Evolutionary conservation across 345 rosid species (phyloP).

Genomic region (Leavenworthia alabamica): DNA sequence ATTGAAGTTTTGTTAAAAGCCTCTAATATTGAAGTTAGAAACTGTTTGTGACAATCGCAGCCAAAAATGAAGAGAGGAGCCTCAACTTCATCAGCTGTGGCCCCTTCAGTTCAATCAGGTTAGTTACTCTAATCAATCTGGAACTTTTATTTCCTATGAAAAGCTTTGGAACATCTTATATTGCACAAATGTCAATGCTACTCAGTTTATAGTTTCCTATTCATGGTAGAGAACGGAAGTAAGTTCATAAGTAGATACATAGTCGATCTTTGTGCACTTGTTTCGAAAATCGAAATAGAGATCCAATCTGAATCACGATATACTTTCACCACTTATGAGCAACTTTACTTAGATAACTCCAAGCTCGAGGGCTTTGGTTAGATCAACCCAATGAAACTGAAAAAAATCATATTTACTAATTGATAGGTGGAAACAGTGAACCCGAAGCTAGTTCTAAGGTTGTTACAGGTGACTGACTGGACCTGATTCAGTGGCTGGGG

Average conservation of each 20-base stretch:
- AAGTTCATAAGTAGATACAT: too few relatives aligned
- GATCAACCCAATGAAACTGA: constrained; percentile 11
- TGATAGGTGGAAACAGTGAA: constrained; percentile 42
- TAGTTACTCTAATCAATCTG: constrained; percentile 15
- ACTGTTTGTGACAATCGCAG: constrained; percentile 36
- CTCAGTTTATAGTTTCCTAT: too few relatives aligned
- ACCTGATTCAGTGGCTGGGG: constrained; percentile 30
- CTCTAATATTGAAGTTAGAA: not conserved
- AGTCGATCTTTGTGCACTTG: too few relatives aligned
- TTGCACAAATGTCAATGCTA: too few relatives aligned
- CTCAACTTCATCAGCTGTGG: constrained; percentile 29
- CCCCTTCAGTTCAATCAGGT: constrained; percentile 51
- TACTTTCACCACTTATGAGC: too few relatives aligned
- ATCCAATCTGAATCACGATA: too few relatives aligned
- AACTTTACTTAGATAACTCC: too few relatives aligned
- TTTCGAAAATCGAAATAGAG: too few relatives aligned
- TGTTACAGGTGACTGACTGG: constrained; percentile 1
- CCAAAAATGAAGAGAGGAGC: constrained; percentile 70
- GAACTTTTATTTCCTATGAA: not conserved
- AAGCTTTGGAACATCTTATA: too few relatives aligned
- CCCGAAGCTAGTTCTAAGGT: constrained; percentile 33
- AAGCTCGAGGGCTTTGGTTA: too few relatives aligned
- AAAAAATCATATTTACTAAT: not conserved
- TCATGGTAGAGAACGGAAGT: too few relatives aligned
- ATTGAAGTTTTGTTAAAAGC: not conserved